These are phyloP conservation scores for Boletus sp. DNA, from an alignment of 768 basidiomycete species.

Conservation along the genomic window DNA sequence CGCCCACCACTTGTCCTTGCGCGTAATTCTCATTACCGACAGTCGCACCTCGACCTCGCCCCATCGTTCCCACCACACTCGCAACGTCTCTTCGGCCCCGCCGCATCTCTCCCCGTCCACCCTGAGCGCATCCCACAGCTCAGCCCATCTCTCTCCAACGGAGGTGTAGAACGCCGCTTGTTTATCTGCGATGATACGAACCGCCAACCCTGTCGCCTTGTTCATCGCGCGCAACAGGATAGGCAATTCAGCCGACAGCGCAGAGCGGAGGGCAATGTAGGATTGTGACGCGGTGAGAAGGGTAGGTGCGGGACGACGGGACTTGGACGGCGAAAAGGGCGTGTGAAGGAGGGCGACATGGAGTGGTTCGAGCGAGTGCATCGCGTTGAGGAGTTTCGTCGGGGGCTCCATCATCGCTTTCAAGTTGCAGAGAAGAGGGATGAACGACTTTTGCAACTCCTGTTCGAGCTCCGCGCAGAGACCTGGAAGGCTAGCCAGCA, in stretches of 20 bases:
- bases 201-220: slow-evolving; percentile 51
- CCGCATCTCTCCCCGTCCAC: slow-evolving; percentile 69
- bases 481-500: slow-evolving; percentile 54
- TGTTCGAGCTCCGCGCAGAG: slow-evolving; percentile 52
- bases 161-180: slow-evolving; percentile 61
- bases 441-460: slow-evolving; percentile 49
- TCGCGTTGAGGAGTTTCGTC: slow-evolving; percentile 61
- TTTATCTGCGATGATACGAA: slow-evolving; percentile 50
- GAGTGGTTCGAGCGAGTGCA: slow-evolving; percentile 70
- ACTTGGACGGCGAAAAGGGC: slow-evolving; percentile 54
- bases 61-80: slow-evolving; percentile 71
- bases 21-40: slow-evolving; percentile 36
- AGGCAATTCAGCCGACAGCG: slow-evolving; percentile 71
- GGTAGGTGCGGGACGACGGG: slow-evolving; percentile 53
- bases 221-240: slow-evolving; percentile 55
- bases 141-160: slow-evolving; percentile 64
- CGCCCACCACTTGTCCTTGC: slow-evolving; percentile 34
- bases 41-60: slow-evolving; percentile 57
- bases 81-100: slow-evolving; percentile 63
- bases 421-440: slow-evolving; percentile 56
- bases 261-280: slow-evolving; percentile 72
- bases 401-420: slow-evolving; percentile 60
- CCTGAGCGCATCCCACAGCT: slow-evolving; percentile 81
- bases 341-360: slow-evolving; percentile 69
- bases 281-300: slow-evolving; percentile 72